phyloP scores from a whole-genome alignment of 768 basidiomycete genomes.

The Russula virescens region DNA sequence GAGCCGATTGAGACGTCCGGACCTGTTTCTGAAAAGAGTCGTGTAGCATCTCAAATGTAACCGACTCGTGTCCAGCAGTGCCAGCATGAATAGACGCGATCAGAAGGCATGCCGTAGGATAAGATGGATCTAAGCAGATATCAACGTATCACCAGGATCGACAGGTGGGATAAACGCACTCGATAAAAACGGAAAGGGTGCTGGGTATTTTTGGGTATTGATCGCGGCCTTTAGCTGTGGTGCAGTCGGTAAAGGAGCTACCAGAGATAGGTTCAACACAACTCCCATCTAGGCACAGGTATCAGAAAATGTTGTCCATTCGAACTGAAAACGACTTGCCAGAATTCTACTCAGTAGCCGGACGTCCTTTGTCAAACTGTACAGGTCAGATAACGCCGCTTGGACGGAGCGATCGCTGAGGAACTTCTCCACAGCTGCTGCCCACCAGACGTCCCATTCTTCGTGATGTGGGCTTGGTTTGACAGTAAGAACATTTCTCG shows the following conservation, averaged over 20 bases:
- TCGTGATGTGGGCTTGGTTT: constrained; percentile 28
- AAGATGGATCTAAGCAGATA: constrained; percentile 52
- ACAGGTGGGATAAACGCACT: constrained; percentile 36
- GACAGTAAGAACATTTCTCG: constrained; percentile 42
- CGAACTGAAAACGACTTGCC: constrained; percentile 38
- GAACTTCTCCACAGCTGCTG: constrained; percentile 48
- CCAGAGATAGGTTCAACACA: constrained; percentile 42
- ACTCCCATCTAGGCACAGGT: constrained; percentile 36
- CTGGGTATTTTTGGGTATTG: constrained; percentile 51
- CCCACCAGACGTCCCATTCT: constrained; percentile 66
- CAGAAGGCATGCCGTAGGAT: constrained; percentile 75
- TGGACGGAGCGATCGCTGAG: constrained; percentile 43
- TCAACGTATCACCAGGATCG: constrained; percentile 1
- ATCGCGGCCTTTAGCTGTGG: constrained; percentile 40
- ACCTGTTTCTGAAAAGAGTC: constrained; percentile 74
- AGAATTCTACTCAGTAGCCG: constrained; percentile 53
- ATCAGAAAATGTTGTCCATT: background rate
- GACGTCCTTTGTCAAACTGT: constrained; percentile 54
- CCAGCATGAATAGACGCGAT: constrained; percentile 78
- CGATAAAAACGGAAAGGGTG: constrained; percentile 45
- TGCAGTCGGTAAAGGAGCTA: constrained; percentile 49
- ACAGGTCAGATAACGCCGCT: constrained; percentile 50
- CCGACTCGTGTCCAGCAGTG: constrained; percentile 66
- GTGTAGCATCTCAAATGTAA: constrained; percentile 91
- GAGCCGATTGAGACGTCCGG: constrained; percentile 64